Evolutionary conservation across 2,329 filamentous ascomycete species (phyloP).

Genomic region (Macrophomina phaseolina): DNA sequence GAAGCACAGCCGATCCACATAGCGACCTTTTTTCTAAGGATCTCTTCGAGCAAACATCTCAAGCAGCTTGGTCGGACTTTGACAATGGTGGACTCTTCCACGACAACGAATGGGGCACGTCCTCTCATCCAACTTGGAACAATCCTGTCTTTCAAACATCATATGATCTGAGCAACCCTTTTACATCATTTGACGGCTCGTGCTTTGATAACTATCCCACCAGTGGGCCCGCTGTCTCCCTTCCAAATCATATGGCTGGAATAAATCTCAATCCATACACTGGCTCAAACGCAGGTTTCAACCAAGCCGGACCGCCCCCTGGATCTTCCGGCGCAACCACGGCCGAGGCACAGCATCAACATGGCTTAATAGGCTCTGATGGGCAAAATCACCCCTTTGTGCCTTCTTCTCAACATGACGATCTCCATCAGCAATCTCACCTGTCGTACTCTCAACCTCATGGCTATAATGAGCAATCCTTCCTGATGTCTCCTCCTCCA

Average conservation of each 20-base stretch:
- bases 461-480: too few relatives aligned
- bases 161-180: constrained; percentile 1
- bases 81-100: neutral
- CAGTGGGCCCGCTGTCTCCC: neutral
- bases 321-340: too few relatives aligned
- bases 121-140: neutral
- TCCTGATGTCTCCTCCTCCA: too few relatives aligned
- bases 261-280: neutral
- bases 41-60: neutral
- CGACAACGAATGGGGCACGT: neutral
- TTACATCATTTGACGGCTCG: neutral
- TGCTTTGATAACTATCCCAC: neutral
- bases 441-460: too few relatives aligned
- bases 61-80: neutral
- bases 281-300: neutral
- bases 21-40: neutral
- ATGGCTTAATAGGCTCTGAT: too few relatives aligned
- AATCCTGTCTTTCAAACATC: neutral
- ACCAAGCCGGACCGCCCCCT: neutral
- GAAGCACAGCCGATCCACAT: neutral
- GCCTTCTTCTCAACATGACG: too few relatives aligned
- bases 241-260: neutral
- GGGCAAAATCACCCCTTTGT: too few relatives aligned
- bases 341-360: too few relatives aligned
- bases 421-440: too few relatives aligned